Evolutionary conservation across 228 moss, liverwort and hornwort genomes (phyloP).

Genomic region (Sphagnum fallax): DNA sequence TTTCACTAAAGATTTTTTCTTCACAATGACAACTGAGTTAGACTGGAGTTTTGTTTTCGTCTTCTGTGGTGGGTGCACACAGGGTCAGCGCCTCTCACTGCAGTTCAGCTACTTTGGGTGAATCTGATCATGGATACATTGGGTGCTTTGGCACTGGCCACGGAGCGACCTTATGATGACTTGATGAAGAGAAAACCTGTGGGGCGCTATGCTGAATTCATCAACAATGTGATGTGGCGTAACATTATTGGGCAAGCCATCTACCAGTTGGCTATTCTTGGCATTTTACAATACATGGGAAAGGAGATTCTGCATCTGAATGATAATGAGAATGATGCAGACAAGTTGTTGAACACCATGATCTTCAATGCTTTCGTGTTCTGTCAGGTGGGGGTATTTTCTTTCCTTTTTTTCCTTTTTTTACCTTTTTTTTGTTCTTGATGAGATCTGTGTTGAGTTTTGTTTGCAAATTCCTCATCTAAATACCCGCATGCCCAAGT

Average conservation of each 20-base stretch:
- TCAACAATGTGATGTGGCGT: conserved; percentile 9
- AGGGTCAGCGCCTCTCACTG: conserved; percentile 9
- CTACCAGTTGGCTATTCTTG: conserved; percentile 53
- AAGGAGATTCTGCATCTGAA: conserved; percentile 45
- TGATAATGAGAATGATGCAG: neutral
- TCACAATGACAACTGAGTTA: too few relatives aligned
- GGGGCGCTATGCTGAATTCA: conserved; percentile 1
- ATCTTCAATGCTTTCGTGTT: conserved; percentile 88
- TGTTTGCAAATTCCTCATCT: too few relatives aligned
- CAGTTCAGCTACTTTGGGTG: conserved; percentile 9
- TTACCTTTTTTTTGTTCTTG: neutral
- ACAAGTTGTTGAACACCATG: conserved; percentile 38
- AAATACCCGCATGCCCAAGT: neutral
- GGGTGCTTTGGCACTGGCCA: conserved; percentile 6
- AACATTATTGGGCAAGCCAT: conserved; percentile 29
- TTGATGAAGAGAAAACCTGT: conserved; percentile 6
- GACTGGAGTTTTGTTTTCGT: neutral
- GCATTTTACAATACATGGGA: conserved; percentile 50
- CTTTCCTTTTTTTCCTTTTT: too few relatives aligned
- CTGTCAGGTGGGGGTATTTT: conserved; percentile 48
- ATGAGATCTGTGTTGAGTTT: neutral
- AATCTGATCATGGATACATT: conserved; percentile 8
- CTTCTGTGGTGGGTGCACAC: neutral
- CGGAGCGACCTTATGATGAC: conserved; percentile 4
- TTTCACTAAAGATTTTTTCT: too few relatives aligned